Base-by-base conservation (phyloP, 768 basidiomycete genomes). In the Pluteus cervinus region DNA sequence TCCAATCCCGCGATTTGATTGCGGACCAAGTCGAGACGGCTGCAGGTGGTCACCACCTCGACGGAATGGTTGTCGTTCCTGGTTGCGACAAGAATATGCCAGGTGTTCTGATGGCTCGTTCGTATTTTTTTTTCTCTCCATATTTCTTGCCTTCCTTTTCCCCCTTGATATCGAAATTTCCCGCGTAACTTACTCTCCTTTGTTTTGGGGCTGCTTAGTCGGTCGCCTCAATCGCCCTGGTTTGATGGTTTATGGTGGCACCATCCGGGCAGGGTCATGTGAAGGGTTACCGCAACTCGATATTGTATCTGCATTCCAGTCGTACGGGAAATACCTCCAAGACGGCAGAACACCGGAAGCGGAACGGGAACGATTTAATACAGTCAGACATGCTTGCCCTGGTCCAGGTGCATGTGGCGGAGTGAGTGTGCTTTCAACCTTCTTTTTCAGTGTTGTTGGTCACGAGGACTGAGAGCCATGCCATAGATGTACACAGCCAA, bases 11-110 rank as follows among this genome's bases (percentile, higher is more conserved):
- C 47, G 96, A 99, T 66, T 74, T 98, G 32, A 99, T 99, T 50
- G 96, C 96, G 43, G 96, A 98, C 63, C 81, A 85, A 55, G 93
- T 99, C 14, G 94, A 98, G 65, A 88, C 88, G 8, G 92, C 89
- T 12, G 93, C 85, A 20, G 94, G 87, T 10, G 96, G 94, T 4
- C 96, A 99, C 57, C 96, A 93, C 79, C 76, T 99, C 10, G 96
- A 98, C 52, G 96, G 91, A 26, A 88, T 96, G 86, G 90, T 97
- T 25, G 91, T 90, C 42, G 72, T 99, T 37, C 96, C 96, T 15
- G 96, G 93, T 26, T 98, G 91, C 56, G 94, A 99, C 69, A 99
- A 99, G 68, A 99, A 99, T 65, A 98, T 99, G 94, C 96, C 96
- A n/a, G 96, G 96, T 44, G 93, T 96, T 24, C 69, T 97, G 50